phyloP scores from a whole-genome alignment of 2,329 filamentous ascomycete species.

The Dothideomycetes sp. region DNA sequence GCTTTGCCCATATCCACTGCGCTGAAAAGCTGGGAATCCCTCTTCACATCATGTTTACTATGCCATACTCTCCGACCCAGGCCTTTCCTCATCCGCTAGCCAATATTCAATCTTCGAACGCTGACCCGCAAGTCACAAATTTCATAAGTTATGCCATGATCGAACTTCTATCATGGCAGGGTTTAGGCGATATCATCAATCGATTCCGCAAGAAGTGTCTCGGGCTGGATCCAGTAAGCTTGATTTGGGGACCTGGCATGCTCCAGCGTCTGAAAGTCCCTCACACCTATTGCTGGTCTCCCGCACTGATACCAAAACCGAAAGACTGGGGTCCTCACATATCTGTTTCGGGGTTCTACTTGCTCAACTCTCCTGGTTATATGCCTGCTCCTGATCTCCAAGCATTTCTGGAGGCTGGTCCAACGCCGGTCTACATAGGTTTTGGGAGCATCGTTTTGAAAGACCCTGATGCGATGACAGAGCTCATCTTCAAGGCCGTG shows the following conservation, averaged over 20 bases:
- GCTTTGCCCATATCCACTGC: constrained; percentile 66
- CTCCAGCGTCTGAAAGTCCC: constrained; percentile 67
- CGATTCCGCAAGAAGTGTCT: constrained; percentile 67
- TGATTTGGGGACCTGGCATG: constrained; percentile 75
- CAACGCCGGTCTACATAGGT: constrained; percentile 70
- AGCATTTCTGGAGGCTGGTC: constrained; percentile 57
- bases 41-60: constrained; percentile 84
- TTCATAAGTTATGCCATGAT: constrained; percentile 77
- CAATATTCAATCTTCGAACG: constrained; percentile 68
- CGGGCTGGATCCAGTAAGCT: constrained; percentile 65
- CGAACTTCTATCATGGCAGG: constrained; percentile 91
- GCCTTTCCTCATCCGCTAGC: constrained; percentile 80
- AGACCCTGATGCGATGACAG: constrained; percentile 61
- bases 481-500: constrained; percentile 63
- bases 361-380: constrained; percentile 59
- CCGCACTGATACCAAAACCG: constrained; percentile 68
- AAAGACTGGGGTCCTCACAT: constrained; percentile 66
- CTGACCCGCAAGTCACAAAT: constrained; percentile 68
- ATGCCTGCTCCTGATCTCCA: constrained; percentile 56
- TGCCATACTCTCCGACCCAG: constrained; percentile 84
- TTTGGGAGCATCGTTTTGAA: constrained; percentile 79
- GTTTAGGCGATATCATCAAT: constrained; percentile 84
- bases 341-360: constrained; percentile 67
- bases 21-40: constrained; percentile 68
- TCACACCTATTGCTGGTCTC: constrained; percentile 89